These are phyloP conservation scores for Cladosporium sphaerospermum DNA, from an alignment of 2,329 filamentous ascomycete species.

Conservation along the genomic window DNA sequence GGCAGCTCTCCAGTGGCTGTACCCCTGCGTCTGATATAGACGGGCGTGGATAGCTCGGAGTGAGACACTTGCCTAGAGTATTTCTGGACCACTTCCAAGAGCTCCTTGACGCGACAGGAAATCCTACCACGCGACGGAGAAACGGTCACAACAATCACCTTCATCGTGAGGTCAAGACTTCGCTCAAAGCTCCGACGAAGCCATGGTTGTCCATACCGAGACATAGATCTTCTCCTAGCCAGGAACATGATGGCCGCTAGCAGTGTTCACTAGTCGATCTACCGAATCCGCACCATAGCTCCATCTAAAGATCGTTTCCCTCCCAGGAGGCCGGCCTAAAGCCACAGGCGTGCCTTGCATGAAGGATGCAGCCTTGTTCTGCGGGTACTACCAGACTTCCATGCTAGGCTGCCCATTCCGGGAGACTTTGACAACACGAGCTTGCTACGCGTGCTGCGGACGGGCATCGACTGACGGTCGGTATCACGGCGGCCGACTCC, in stretches of 20 bases:
- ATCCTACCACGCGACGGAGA: not conserved
- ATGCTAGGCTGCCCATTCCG: not conserved
- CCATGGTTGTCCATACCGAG: not conserved
- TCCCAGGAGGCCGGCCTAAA: not conserved
- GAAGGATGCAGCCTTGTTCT: constrained; percentile 3
- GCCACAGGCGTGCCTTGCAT: constrained; percentile 8
- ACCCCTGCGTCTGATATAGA: no score
- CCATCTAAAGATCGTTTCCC: not conserved
- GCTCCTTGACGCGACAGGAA: not conserved
- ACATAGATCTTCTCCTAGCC: not conserved
- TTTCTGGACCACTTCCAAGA: not conserved
- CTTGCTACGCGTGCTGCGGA: not conserved
- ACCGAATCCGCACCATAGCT: not conserved
- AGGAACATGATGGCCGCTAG: constrained; percentile 3
- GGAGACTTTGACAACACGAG: not conserved
- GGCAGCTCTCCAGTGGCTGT: no score
- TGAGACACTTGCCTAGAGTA: not conserved
- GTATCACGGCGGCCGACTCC: not conserved
- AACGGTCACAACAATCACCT: not conserved
- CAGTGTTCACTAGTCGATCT: constrained; percentile 2
- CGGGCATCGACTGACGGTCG: not conserved
- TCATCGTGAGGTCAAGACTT: not conserved
- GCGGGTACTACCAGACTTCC: not conserved
- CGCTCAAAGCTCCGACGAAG: not conserved
- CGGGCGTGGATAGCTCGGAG: not conserved